Conservation (phyloP, 805 yeast genomes). For the Candida peoriensis region DNA sequence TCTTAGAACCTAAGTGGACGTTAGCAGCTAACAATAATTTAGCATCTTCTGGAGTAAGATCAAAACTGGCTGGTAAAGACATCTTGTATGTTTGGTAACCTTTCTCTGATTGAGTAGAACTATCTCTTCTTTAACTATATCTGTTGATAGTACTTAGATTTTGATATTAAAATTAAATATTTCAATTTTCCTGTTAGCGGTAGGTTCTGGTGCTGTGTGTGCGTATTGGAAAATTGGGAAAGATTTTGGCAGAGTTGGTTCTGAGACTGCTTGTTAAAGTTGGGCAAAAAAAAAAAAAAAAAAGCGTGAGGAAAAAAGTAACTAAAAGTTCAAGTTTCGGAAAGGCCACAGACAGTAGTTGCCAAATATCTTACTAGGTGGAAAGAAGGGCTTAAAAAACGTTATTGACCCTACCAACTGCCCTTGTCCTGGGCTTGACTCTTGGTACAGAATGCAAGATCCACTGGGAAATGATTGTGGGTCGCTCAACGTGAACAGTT, state of each 20-base stretch:
- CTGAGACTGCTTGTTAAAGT: slow-evolving; percentile 5
- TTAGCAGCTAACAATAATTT: slow-evolving; percentile 99
- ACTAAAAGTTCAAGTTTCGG: neutral
- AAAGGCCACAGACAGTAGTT: slow-evolving; percentile 4
- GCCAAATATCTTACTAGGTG: too few relatives aligned
- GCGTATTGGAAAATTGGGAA: slow-evolving; percentile 11
- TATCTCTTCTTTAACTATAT: slow-evolving; percentile 4
- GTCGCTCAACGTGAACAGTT: too few relatives aligned
- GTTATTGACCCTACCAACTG: too few relatives aligned
- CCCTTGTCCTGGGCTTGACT: too few relatives aligned
- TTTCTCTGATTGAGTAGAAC: too few relatives aligned
- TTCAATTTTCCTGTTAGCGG: slow-evolving; percentile 11
- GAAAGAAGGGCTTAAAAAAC: too few relatives aligned
- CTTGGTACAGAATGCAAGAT: too few relatives aligned
- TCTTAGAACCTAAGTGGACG: slow-evolving; percentile 99
- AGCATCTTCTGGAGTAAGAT: slow-evolving; percentile 96
- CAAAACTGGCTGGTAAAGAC: slow-evolving; percentile 86
- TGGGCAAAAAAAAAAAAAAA: slow-evolving; percentile 9
- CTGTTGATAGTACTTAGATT: slow-evolving; percentile 1
- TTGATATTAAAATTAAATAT: slow-evolving; percentile 17
- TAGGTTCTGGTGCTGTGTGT: slow-evolving; percentile 3
- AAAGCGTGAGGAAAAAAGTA: neutral
- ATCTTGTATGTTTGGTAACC: slow-evolving; percentile 32
- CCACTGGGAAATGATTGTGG: too few relatives aligned
- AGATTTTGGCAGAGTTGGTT: slow-evolving; percentile 5